A percentile compares a stretch with the other conserved stretches of the same genome.
phyloP scores from a whole-genome alignment of 139 green algal species.

The Chlorella sp. region DNA sequence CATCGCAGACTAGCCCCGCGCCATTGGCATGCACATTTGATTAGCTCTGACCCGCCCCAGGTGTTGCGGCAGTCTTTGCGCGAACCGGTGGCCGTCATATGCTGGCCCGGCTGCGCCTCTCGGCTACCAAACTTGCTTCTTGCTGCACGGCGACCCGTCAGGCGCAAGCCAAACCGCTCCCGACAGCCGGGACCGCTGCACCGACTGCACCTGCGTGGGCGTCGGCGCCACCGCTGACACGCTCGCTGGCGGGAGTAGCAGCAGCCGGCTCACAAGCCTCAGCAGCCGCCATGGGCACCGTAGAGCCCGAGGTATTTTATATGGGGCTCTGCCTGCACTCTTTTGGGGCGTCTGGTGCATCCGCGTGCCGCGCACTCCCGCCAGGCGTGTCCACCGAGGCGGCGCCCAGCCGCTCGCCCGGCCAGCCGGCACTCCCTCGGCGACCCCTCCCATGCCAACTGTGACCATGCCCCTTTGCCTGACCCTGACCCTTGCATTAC shows the following conservation, averaged over 20 bases:
- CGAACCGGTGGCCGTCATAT: background rate
- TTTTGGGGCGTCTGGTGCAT: background rate
- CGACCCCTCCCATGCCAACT: background rate
- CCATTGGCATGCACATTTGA: too few species aligned
- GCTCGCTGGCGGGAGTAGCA: background rate
- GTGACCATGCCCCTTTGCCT: background rate
- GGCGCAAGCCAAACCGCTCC: background rate
- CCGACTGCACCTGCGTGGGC: background rate
- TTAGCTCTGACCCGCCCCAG: too few species aligned
- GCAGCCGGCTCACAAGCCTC: background rate
- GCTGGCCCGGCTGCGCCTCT: background rate
- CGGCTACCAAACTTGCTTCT: background rate
- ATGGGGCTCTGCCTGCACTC: too few species aligned
- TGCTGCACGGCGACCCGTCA: background rate
- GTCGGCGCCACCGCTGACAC: too few species aligned
- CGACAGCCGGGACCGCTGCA: background rate
- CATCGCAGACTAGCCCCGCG: too few species aligned
- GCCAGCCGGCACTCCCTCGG: too few species aligned
- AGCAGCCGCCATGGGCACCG: constrained; percentile 4
- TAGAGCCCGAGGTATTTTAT: background rate
- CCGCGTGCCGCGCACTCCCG: background rate
- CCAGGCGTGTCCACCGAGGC: background rate
- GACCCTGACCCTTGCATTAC: background rate
- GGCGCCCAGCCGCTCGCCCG: too few species aligned
- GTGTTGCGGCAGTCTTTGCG: too few species aligned